phyloP scores from a whole-genome alignment of 169 alveolate species.

The Plasmodium vivax region DNA sequence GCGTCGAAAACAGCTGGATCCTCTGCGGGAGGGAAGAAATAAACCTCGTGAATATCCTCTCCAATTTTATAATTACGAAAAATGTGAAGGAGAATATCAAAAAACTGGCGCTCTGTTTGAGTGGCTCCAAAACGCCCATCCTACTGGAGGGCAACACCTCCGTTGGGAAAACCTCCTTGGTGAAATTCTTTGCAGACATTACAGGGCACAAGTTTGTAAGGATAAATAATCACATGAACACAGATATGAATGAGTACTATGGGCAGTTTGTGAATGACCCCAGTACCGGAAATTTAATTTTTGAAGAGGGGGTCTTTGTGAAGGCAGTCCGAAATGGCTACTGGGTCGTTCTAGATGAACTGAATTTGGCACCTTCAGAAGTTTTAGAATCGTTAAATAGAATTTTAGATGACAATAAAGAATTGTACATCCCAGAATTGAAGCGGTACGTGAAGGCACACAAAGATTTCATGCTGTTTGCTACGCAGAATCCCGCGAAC shows the following conservation, averaged over 20 bases:
- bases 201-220: conserved; percentile 97
- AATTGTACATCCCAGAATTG: conserved; percentile 97
- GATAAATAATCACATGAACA: conserved; percentile 99
- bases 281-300: conserved; percentile 90
- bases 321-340: conserved; percentile 98
- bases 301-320: conserved; percentile 98
- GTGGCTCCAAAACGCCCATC: conserved; percentile 96
- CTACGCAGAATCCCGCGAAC: conserved; percentile 99
- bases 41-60: conserved; percentile 20
- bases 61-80: conserved; percentile 92
- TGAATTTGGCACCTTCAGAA: conserved; percentile 99
- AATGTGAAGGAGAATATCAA: conserved; percentile 90
- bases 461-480: conserved; percentile 97
- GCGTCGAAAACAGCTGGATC: conserved; percentile 71
- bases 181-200: conserved; percentile 93
- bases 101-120: conserved; percentile 92
- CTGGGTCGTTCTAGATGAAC: conserved; percentile 99
- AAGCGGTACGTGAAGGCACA: conserved; percentile 96
- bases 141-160: conserved; percentile 99
- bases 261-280: conserved; percentile 97
- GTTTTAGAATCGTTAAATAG: conserved; percentile 98
- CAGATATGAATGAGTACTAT: conserved; percentile 98
- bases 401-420: conserved; percentile 98
- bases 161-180: conserved; percentile 99
- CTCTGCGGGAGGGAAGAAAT: conserved; percentile 66